phyloP scores from a whole-genome alignment of 1,284 basidiomycete genomes.

The Ustilago xerochloae region DNA sequence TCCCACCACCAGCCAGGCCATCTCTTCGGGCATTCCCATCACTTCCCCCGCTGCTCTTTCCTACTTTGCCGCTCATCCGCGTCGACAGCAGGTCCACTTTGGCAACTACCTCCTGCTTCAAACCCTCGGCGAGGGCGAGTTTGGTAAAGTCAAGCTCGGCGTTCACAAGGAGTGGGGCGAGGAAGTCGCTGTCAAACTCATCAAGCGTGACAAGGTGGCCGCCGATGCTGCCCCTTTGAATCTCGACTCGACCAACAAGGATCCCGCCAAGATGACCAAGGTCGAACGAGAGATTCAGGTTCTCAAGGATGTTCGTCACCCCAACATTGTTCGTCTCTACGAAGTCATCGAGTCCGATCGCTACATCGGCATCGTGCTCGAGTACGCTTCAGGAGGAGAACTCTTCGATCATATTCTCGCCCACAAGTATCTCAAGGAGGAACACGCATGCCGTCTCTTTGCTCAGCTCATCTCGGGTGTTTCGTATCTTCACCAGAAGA shows the following conservation, averaged over 20 bases:
- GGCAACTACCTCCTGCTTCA: constrained; percentile 67
- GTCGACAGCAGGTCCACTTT: constrained; percentile 68
- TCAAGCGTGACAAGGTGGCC: constrained; percentile 91
- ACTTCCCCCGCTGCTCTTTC: constrained; percentile 65
- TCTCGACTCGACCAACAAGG: constrained; percentile 45
- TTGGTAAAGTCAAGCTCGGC: constrained; percentile 98
- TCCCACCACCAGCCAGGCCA: constrained; percentile 52
- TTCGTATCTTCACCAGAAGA: constrained; percentile 98
- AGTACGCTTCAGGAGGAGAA: constrained; percentile 95
- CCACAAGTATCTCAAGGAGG: constrained; percentile 94
- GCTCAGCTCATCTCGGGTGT: constrained; percentile 98
- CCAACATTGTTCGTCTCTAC: constrained; percentile 97
- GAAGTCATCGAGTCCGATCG: constrained; percentile 99
- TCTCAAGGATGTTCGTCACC: constrained; percentile 89
- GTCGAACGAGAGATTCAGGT: constrained; percentile 98
- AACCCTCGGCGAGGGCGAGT: constrained; percentile 86
- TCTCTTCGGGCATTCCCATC: constrained; percentile 60
- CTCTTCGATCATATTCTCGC: constrained; percentile 99
- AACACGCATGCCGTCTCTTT: constrained; percentile 94
- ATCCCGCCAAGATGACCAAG: constrained; percentile 83
- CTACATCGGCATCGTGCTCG: constrained; percentile 99
- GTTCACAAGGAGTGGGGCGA: constrained; percentile 92
- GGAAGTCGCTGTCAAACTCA: constrained; percentile 99
- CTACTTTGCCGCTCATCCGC: constrained; percentile 67
- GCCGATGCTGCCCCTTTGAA: constrained; percentile 70